Base-by-base conservation (phyloP, 2,329 filamentous ascomycete species). In the Alternaria triticina region DNA sequence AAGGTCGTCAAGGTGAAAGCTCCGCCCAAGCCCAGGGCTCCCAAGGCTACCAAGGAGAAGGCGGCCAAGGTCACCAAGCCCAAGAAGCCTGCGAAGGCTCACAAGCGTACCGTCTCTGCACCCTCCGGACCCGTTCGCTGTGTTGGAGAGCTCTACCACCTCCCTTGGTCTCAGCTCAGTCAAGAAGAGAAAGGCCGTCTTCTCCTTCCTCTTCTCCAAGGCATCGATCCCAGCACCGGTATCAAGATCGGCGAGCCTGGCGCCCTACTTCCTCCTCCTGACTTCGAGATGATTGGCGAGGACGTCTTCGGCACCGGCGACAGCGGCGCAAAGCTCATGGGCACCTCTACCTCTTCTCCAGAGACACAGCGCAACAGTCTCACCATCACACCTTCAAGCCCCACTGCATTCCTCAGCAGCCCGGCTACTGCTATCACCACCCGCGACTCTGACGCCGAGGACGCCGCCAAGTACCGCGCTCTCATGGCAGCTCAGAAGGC, bases 161-260 rank as follows among this genome's bases (percentile, higher is more conserved):
- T 46, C 1, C 45, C 55, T 3, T 76, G 70, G 63, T 27, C 22
- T 8, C 54, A 43, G 1, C 61, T 75, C 6, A 47, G 54, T 1
- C 22, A 55, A 3, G 50, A 65, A 9, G 74, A 75, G 52, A 71
- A 72, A 52, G 46, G 54, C 2, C 64, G 66, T 4, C 22, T 76
- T 7, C 51, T 75, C 4, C 57, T 71, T 0, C 71, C 68, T 5
- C 54, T 75, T 6, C 59, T 74, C 8, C 60, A 68, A 6, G 68
- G 68, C 11, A 51, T 68, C 8, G 61, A 75, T 15, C 73, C 72
- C 3, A 27, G n/a, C 13, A 68, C 63, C 6, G 65, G 65, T 11
- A 9, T 20, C 7, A 47, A 33, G 28, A 30, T 54, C 3, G 17
- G 33, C 6, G n/a, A 45, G 10, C 52, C 60, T 1, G 52, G 52